These are phyloP conservation scores for Aspergillus jensenii DNA, from an alignment of 2,329 filamentous ascomycete genomes.

Conservation along the genomic window DNA sequence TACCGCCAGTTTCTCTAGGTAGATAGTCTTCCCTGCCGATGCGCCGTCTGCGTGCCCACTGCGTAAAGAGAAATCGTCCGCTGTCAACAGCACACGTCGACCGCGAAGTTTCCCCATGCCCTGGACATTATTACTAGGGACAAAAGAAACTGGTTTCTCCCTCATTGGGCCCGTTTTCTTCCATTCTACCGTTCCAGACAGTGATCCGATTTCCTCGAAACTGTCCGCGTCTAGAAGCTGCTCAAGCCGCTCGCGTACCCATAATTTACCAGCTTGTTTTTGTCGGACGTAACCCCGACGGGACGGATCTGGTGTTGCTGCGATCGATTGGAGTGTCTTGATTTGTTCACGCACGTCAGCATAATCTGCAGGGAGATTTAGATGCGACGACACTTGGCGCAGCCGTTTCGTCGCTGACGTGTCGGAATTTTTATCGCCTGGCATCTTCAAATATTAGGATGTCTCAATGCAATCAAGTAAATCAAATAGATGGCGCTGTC, in stretches of 20 bases:
- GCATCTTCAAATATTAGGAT: slow-evolving; percentile 2
- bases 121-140: slow-evolving; percentile 64
- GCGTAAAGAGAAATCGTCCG: slow-evolving; percentile 63
- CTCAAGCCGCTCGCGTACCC: slow-evolving; percentile 62
- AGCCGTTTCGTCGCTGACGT: slow-evolving; percentile 45
- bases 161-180: slow-evolving; percentile 40
- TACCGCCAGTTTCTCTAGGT: slow-evolving; percentile 62
- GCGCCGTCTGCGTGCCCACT: slow-evolving; percentile 65
- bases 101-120: slow-evolving; percentile 56
- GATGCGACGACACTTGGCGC: slow-evolving; percentile 49
- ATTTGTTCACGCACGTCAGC: slow-evolving; percentile 62
- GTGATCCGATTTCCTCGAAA: slow-evolving; percentile 61
- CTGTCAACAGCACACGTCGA: slow-evolving; percentile 59
- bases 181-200: slow-evolving; percentile 61
- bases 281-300: slow-evolving; percentile 62
- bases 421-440: slow-evolving; percentile 13
- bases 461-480: background rate
- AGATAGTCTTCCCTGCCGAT: slow-evolving; percentile 58
- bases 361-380: slow-evolving; percentile 58
- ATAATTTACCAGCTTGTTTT: slow-evolving; percentile 64
- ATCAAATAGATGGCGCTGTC: background rate
- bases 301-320: slow-evolving; percentile 54
- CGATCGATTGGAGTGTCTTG: slow-evolving; percentile 51
- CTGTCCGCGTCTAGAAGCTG: slow-evolving; percentile 57
- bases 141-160: slow-evolving; percentile 50